Conservation (phyloP, 2,329 filamentous ascomycete genomes). For the Domatiomyces globalis region DNA sequence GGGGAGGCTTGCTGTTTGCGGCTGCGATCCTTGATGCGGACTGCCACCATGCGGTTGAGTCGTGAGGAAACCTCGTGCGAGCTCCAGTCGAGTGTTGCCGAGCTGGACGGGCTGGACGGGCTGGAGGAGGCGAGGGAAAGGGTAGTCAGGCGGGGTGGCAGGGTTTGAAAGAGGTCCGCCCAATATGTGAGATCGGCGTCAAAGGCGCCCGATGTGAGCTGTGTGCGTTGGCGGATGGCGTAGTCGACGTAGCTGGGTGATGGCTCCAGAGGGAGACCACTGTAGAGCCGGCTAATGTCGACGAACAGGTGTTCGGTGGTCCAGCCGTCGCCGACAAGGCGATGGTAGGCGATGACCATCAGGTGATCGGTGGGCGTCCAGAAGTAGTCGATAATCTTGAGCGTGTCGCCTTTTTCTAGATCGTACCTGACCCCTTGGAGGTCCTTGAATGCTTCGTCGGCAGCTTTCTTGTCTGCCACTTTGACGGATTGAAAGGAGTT, state of each 20-base stretch:
- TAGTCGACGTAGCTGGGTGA: constrained; percentile 4
- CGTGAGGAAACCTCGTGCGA: no score
- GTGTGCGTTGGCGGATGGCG: constrained; percentile 3
- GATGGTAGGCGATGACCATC: constrained; percentile 5
- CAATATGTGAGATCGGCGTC: constrained; percentile 5
- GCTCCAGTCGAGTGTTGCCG: no score
- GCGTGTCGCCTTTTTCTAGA: constrained; percentile 5
- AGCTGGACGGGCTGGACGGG: no score
- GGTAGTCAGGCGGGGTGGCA: constrained; percentile 4
- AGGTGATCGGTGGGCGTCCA: constrained; percentile 5
- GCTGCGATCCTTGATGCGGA: constrained; percentile 17
- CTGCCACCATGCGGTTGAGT: constrained; percentile 13
- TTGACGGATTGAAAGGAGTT: no score
- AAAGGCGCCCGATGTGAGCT: constrained; percentile 2
- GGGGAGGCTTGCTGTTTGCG: constrained; percentile 22
- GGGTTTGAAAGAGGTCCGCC: constrained; percentile 2
- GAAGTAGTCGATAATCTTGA: constrained; percentile 6
- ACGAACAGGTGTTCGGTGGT: constrained; percentile 5
- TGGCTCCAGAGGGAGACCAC: constrained; percentile 2
- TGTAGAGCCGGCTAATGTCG: constrained; percentile 5
- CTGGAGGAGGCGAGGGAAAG: no score
- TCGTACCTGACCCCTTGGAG: constrained; percentile 3
- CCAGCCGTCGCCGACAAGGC: constrained; percentile 4
- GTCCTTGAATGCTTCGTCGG: no score
- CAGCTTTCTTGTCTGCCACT: no score